Conservation (phyloP, 202 grass and related monocot species). For the Panicum hallii region DNA sequence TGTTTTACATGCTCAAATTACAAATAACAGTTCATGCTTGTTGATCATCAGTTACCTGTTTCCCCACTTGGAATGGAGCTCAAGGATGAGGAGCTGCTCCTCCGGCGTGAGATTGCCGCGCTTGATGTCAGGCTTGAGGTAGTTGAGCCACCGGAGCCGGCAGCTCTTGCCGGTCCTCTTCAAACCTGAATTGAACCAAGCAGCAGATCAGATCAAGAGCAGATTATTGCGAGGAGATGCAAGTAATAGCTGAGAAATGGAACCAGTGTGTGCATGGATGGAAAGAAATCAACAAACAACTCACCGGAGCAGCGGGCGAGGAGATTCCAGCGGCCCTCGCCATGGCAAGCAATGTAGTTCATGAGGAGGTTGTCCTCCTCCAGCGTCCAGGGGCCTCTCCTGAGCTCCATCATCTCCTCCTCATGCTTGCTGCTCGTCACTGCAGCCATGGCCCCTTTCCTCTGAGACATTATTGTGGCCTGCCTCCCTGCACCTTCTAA, state of each 20-base stretch:
- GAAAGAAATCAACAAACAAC: not conserved
- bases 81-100: conserved; percentile 94
- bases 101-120: conserved; percentile 86
- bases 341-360: conserved; percentile 97
- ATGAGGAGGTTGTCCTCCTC: conserved; percentile 94
- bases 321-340: conserved; percentile 97
- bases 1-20: not conserved
- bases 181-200: conserved; percentile 64
- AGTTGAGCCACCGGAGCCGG: conserved; percentile 91
- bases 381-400: conserved; percentile 91
- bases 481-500: conserved; percentile 17
- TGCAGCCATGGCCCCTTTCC: conserved; percentile 49
- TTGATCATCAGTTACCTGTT: conserved; percentile 57
- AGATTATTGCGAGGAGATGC: not conserved
- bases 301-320: conserved; percentile 91
- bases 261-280: not conserved
- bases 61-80: conserved; percentile 99
- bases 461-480: conserved; percentile 67
- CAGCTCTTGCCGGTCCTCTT: conserved; percentile 99
- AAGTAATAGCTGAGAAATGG: not conserved
- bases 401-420: conserved; percentile 71
- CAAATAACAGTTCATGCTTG: not conserved
- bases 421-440: conserved; percentile 47
- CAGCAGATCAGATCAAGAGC: not conserved
- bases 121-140: conserved; percentile 96